A percentile compares a stretch with the other conserved stretches of the same genome.
Evolutionary conservation across 345 rosid species (phyloP).

Genomic region (Bretschneidera sinensis): DNA sequence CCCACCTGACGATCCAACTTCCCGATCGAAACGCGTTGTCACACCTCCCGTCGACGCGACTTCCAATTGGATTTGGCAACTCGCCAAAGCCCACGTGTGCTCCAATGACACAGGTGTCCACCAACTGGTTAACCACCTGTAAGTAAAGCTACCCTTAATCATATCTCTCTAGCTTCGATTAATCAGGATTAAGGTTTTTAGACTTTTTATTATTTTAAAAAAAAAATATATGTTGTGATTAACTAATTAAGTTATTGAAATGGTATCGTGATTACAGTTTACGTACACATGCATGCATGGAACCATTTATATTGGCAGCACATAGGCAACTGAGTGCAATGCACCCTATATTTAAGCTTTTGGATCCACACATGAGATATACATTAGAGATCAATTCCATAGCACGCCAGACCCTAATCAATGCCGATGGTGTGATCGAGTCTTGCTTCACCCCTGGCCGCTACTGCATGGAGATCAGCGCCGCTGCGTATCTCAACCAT

Average conservation of each 20-base stretch:
- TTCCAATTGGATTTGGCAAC: conserved; percentile 81
- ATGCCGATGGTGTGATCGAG: conserved; percentile 86
- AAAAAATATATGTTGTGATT: no score
- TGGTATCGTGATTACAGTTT: conserved; percentile 29
- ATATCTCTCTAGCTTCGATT: no score
- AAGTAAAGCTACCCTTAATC: no score
- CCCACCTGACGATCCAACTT: conserved; percentile 37
- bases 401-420: conserved; percentile 75
- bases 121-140: conserved; percentile 89
- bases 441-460: conserved; percentile 91
- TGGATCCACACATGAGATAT: conserved; percentile 97
- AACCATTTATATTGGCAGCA: conserved; percentile 91
- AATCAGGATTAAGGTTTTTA: no score
- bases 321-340: conserved; percentile 93
- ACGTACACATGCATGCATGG: conserved; percentile 81
- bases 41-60: conserved; percentile 86
- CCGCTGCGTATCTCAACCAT: conserved; percentile 56
- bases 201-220: no score
- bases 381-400: conserved; percentile 82
- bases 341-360: conserved; percentile 87
- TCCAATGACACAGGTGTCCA: conserved; percentile 95
- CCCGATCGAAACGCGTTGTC: conserved; percentile 62
- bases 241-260: no score
- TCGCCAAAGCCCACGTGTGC: conserved; percentile 93
- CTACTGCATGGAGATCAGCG: conserved; percentile 79